Conservation (phyloP, 1,284 basidiomycete genomes). For the Boletus sp. region DNA sequence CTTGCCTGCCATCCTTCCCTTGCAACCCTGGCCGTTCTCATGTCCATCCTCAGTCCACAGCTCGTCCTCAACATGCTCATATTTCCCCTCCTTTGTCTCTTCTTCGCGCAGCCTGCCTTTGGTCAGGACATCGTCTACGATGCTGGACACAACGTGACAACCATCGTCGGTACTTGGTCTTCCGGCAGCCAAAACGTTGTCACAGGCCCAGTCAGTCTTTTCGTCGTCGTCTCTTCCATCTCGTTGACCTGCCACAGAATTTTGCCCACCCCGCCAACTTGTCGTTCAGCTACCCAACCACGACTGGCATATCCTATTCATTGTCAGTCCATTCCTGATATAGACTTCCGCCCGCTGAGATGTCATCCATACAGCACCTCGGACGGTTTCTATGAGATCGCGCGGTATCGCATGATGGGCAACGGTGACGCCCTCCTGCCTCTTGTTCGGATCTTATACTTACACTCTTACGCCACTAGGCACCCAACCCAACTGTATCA, state of each 20-base stretch:
- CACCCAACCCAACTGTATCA: conserved; percentile 78
- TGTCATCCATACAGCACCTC: conserved; percentile 49
- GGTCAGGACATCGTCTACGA: conserved; percentile 43
- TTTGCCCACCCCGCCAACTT: conserved; percentile 84
- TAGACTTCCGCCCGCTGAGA: conserved; percentile 16
- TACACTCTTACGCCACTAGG: conserved; percentile 45
- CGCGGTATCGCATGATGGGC: conserved; percentile 82
- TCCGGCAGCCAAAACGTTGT: conserved; percentile 75
- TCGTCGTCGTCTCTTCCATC: background rate
- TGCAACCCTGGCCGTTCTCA: background rate
- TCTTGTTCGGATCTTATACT: background rate
- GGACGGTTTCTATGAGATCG: conserved; percentile 83
- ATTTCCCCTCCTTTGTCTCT: conserved; percentile 26
- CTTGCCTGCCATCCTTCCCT: conserved; percentile 6
- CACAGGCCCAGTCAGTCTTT: conserved; percentile 67
- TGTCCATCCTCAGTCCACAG: background rate
- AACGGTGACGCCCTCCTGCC: conserved; percentile 59
- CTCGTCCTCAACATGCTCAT: conserved; percentile 24
- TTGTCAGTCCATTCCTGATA: conserved; percentile 62
- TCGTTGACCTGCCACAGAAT: conserved; percentile 48
- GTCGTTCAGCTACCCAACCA: conserved; percentile 81
- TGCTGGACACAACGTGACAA: conserved; percentile 60
- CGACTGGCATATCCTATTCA: conserved; percentile 84
- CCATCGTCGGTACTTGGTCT: conserved; percentile 82
- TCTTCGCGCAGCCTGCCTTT: conserved; percentile 40